Evolutionary conservation across 1,284 basidiomycete species (phyloP).

Genomic region (Abortiporus biennis): DNA sequence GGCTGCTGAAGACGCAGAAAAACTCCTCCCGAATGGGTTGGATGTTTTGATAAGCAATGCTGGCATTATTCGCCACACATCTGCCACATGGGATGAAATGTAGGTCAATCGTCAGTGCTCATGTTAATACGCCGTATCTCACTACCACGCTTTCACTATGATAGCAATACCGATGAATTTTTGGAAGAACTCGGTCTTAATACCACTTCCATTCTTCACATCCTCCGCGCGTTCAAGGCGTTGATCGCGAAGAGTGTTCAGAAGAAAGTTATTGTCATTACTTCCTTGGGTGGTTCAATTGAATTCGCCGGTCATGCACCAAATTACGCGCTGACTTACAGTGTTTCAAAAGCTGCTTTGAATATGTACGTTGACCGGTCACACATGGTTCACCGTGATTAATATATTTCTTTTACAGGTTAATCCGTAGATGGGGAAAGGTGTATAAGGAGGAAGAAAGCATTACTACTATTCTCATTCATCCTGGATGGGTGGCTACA

Average conservation of each 20-base stretch:
- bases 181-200: not conserved
- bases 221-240: not conserved
- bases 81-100: not conserved
- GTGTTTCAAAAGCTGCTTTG: not conserved
- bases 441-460: not conserved
- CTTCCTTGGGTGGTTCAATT: not conserved
- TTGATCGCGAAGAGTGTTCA: not conserved
- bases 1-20: not conserved
- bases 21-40: not conserved
- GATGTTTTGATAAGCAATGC: not conserved
- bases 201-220: not conserved
- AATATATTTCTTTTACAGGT: not conserved
- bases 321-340: not conserved
- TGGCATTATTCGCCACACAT: not conserved
- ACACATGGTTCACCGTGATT: too few species aligned
- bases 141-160: too few species aligned
- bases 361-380: not conserved
- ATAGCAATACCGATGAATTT: not conserved
- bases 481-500: conserved; percentile 2
- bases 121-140: too few species aligned
- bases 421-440: not conserved
- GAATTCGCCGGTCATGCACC: not conserved
- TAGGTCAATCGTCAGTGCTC: not conserved
- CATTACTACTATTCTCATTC: not conserved
- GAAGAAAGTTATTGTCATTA: not conserved